A percentile compares a stretch with the other conserved stretches of the same genome.
Evolutionary conservation across 2,329 filamentous ascomycete species (phyloP).

Genomic region (Colletotrichum plurivorum): DNA sequence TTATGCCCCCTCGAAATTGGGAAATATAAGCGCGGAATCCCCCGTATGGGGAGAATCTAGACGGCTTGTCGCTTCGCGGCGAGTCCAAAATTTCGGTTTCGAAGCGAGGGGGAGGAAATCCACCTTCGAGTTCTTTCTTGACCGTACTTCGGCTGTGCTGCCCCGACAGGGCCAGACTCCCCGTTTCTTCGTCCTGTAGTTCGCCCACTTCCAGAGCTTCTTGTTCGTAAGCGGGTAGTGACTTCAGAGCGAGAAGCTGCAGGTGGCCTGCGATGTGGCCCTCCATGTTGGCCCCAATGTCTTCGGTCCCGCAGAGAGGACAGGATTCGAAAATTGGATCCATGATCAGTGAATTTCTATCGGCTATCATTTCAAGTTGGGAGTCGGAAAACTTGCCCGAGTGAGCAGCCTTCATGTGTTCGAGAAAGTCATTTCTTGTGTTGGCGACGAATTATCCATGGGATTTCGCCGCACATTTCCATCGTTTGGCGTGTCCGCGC

Average conservation of each 20-base stretch:
- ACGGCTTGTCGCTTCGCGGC: too few relatives aligned
- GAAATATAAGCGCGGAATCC: too few relatives aligned
- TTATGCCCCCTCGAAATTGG: too few relatives aligned
- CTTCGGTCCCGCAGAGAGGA: slow-evolving; percentile 21
- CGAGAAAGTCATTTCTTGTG: slow-evolving; percentile 1
- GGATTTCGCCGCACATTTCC: neutral
- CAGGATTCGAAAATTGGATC: slow-evolving; percentile 10
- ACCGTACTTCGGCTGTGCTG: neutral
- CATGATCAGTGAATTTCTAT: neutral
- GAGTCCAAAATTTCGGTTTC: neutral
- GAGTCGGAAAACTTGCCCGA: slow-evolving; percentile 7
- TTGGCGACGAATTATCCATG: neutral
- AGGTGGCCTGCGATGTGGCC: slow-evolving; percentile 32
- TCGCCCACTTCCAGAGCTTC: neutral
- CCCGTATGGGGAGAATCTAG: too few relatives aligned
- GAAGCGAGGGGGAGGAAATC: neutral
- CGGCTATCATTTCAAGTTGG: slow-evolving; percentile 12
- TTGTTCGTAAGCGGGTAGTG: slow-evolving; percentile 30
- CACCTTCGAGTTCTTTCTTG: neutral
- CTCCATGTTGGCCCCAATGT: neutral
- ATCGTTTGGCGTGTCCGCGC: neutral
- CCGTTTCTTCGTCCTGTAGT: neutral
- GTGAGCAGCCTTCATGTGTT: slow-evolving; percentile 20
- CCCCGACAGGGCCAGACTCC: neutral
- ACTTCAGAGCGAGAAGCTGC: slow-evolving; percentile 26